Evolutionary conservation across 176 grass and related monocot species (phyloP).

Genomic region (Lolium perenne): DNA sequence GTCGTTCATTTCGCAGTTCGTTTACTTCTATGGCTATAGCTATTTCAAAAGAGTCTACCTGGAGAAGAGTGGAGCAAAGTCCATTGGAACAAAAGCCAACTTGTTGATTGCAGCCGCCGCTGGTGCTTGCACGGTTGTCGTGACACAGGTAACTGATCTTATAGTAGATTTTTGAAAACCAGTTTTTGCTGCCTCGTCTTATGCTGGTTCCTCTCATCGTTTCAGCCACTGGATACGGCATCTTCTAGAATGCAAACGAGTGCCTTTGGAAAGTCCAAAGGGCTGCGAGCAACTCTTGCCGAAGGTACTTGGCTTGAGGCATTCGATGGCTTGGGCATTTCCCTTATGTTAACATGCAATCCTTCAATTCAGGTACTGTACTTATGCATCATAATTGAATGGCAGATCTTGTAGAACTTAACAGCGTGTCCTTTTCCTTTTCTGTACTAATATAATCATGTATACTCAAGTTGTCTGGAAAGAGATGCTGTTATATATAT

Average conservation of each 20-base stretch:
- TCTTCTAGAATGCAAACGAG: conserved; percentile 99
- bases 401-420: not conserved
- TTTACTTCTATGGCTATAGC: conserved; percentile 97
- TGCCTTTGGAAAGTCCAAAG: conserved; percentile 94
- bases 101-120: conserved; percentile 88
- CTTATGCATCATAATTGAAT: conserved; percentile 16
- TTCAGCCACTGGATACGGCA: conserved; percentile 91
- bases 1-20: conserved; percentile 89
- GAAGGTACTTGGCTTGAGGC: conserved; percentile 83
- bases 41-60: conserved; percentile 91
- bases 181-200: conserved; percentile 28
- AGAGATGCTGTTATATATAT: not conserved
- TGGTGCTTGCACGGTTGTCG: conserved; percentile 89
- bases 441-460: conserved; percentile 1
- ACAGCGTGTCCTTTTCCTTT: not conserved
- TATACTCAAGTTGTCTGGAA: not conserved
- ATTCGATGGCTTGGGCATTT: conserved; percentile 93
- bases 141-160: conserved; percentile 68
- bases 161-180: not conserved
- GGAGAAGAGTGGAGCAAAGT: conserved; percentile 82
- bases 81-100: conserved; percentile 86
- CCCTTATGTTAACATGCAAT: conserved; percentile 91
- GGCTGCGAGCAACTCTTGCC: conserved; percentile 76
- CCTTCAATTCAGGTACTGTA: conserved; percentile 94
- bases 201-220: conserved; percentile 12